These are phyloP conservation scores for Aureoboletus auriporus DNA, from an alignment of 768 basidiomycete genomes.

Conservation along the genomic window DNA sequence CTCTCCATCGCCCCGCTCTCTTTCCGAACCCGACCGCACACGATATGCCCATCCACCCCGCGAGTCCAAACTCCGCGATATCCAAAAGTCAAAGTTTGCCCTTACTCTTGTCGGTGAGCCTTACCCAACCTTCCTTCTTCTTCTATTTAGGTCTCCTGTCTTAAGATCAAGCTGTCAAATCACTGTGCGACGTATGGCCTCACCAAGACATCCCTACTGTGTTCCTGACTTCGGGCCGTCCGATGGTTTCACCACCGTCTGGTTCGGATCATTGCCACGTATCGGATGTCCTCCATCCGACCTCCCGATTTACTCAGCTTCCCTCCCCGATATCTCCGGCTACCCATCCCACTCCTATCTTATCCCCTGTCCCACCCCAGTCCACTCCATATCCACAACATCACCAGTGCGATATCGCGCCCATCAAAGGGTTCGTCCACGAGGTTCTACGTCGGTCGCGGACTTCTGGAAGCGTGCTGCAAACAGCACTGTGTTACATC, in stretches of 20 bases:
- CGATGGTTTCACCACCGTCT: slow-evolving; percentile 17
- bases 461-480: slow-evolving; percentile 78
- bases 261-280: slow-evolving; percentile 8
- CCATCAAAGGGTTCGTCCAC: slow-evolving; percentile 77
- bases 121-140: not conserved
- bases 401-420: slow-evolving; percentile 39
- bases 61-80: slow-evolving; percentile 36
- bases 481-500: slow-evolving; percentile 84
- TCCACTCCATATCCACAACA: slow-evolving; percentile 8
- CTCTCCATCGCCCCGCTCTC: slow-evolving; percentile 35
- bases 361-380: slow-evolving; percentile 26
- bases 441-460: slow-evolving; percentile 85
- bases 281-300: not conserved
- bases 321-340: slow-evolving; percentile 54
- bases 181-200: slow-evolving; percentile 76
- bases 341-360: slow-evolving; percentile 33
- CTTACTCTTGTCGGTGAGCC: slow-evolving; percentile 67
- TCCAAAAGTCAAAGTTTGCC: slow-evolving; percentile 62
- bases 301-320: slow-evolving; percentile 38
- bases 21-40: slow-evolving; percentile 34
- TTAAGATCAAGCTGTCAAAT: slow-evolving; percentile 76
- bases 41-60: slow-evolving; percentile 31
- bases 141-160: slow-evolving; percentile 9
- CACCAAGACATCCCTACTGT: slow-evolving; percentile 67
- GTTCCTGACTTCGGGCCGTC: slow-evolving; percentile 41